These are phyloP conservation scores for Phallus indusiatus DNA, from an alignment of 768 basidiomycete genomes.

Conservation along the genomic window DNA sequence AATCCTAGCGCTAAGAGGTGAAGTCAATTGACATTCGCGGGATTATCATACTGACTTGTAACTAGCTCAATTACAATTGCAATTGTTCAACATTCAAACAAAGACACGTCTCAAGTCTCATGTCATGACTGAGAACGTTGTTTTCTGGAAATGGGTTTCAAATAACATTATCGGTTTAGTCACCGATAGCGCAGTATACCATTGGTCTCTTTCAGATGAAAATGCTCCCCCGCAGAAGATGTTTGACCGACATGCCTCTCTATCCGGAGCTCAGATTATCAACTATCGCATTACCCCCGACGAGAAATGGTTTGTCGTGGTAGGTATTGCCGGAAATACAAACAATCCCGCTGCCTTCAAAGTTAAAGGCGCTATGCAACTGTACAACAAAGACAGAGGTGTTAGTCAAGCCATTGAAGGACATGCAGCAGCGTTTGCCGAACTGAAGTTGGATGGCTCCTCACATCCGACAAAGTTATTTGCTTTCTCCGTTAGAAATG, in stretches of 20 bases:
- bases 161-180: constrained; percentile 90
- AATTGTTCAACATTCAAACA: constrained; percentile 96
- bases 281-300: constrained; percentile 91
- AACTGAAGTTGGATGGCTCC: constrained; percentile 84
- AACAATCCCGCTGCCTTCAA: constrained; percentile 95
- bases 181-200: constrained; percentile 86
- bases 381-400: constrained; percentile 86
- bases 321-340: constrained; percentile 89
- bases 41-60: constrained; percentile 10
- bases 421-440: constrained; percentile 93
- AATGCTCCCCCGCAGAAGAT: constrained; percentile 82
- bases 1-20: constrained; percentile 92
- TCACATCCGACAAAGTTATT: constrained; percentile 84
- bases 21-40: constrained; percentile 14
- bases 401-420: constrained; percentile 99
- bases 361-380: constrained; percentile 96
- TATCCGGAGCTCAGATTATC: constrained; percentile 93
- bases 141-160: constrained; percentile 99
- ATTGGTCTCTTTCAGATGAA: constrained; percentile 75
- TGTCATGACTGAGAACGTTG: constrained; percentile 84
- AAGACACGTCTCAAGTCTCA: constrained; percentile 98
- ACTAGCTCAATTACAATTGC: constrained; percentile 84
- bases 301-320: constrained; percentile 94
- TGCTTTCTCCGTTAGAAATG: constrained; percentile 89
- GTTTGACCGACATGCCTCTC: constrained; percentile 93